phyloP scores from a whole-genome alignment of 2,329 filamentous ascomycete genomes.

The Amauroascus verrucosus region DNA sequence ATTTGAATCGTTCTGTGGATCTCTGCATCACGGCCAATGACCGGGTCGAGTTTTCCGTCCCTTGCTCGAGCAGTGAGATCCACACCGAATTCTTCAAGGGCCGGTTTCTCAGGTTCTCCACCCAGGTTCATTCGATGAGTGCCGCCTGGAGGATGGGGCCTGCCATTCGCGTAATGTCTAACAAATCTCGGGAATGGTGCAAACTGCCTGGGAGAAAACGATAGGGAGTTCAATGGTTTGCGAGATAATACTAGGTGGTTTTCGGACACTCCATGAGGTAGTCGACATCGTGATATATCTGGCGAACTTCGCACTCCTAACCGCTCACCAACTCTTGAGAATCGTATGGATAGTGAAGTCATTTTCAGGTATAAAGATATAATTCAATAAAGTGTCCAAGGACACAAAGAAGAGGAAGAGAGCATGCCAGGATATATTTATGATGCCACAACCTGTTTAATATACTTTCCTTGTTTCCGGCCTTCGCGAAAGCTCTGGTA shows the following conservation, averaged over 20 bases:
- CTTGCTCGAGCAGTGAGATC: conserved; percentile 78
- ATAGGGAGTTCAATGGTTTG: not conserved
- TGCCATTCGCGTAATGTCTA: conserved; percentile 46
- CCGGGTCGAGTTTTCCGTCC: conserved; percentile 85
- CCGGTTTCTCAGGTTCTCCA: conserved; percentile 65
- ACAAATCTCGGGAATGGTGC: conserved; percentile 17
- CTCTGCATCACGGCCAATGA: conserved; percentile 84
- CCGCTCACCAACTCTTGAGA: conserved; percentile 3
- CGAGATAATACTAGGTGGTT: not conserved
- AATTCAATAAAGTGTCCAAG: not conserved
- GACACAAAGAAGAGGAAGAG: not conserved
- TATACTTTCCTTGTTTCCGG: not conserved
- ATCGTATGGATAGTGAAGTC: conserved; percentile 5
- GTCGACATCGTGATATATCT: not conserved
- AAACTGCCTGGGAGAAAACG: not conserved
- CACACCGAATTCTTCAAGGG: conserved; percentile 81
- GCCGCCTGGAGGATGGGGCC: conserved; percentile 78
- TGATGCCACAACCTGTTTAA: not conserved
- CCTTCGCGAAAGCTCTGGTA: conserved; percentile 12
- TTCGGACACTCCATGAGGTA: not conserved
- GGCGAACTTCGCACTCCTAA: not conserved
- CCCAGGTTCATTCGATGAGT: conserved; percentile 90
- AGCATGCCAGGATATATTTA: not conserved
- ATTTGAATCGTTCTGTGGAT: conserved; percentile 94
- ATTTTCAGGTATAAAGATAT: not conserved